Evolutionary conservation across 2,329 filamentous ascomycete genomes (phyloP), one percentile per base, ranked within the genome.

Genomic region (Pyricularia grisea): DNA sequence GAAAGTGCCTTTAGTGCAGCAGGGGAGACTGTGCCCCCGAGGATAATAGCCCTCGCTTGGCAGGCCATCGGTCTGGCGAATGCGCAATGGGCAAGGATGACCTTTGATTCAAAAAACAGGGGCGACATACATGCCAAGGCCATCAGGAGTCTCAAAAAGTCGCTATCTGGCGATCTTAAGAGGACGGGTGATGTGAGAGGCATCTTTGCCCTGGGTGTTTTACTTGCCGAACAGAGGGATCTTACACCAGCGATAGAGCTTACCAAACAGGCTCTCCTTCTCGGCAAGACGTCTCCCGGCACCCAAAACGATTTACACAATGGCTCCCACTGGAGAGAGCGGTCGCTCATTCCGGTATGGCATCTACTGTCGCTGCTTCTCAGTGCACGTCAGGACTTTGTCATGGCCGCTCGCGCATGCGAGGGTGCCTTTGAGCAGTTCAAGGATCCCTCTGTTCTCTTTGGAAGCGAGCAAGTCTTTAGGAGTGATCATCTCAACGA

Each of bases 361-460:
- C 95, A 99, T 81, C 84, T 99, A 20, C 84, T 99, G 65, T 90
- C 93, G 0, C 83, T 99, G 28, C 83, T 98, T 27, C 81, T 98
- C 33, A 97, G 92, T 72, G 92, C 93, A 0, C 89, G 92, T 72
- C 91, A 97, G 72, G 93, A 97, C 71, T 97, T 92, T 74, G 82
- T 87, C 67, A 90, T 92, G 77, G 94, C 95, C 1, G 86, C 88
- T 31, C 89, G 90, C 74, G 90, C 93, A 36, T 98, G 94, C 73
- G 93, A 97, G 76, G 93, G 92, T 30, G 94, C 93, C 3, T 91
- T 98, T 75, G 93, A 97, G 73, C 92, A 97, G 75, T 96, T 97
- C 74, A 88, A 90, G 68, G 89, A 92, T 71, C 86, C 89, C 0
- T 78, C 85, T 0, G 83, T 91, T 7, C 83, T 94, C 0, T 93